Evolutionary conservation across 768 basidiomycete species (phyloP), one percentile per base, ranked within the genome.

Genomic region (Russula vinacea): DNA sequence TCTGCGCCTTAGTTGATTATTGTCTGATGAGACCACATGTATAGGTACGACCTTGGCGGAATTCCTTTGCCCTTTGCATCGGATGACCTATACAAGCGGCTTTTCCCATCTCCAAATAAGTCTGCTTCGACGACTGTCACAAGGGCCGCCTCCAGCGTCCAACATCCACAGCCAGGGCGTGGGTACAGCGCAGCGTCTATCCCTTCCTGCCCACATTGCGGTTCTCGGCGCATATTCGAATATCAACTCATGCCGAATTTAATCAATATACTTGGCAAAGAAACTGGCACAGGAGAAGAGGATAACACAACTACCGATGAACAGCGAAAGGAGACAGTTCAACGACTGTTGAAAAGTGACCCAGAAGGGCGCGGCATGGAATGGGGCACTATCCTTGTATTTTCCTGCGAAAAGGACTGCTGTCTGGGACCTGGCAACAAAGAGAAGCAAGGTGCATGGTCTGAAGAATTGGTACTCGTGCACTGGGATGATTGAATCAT

Each of bases 201-300:
- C 35, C 84, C 88, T 0, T 65, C 74, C 0, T 98, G 96, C 72
- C 79, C 85, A 2, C 70, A 76, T 16, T 98, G 96, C 76, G 76
- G 78, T 42, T 79, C 83, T 3, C 77, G 76, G 50, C 83, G 93
- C 17, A 82, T 88, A 24, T 98, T 97, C 73, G 96, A 98, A 73
- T 90, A 90, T 70, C 96, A 98, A 74, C 79, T 98, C 58, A 96
- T 95, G 86, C 96, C 96, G 2, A 92, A 94, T 72, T 77, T 98
- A 58, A 94, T 98, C 73, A 90, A 90, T 57, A 76, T 92, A 16
- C 78, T 97, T 16, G 77, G 80, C 56, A 71, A 73, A 67, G 72
- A 68, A 60, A 72, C 40, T 44, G 11, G 70, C 66, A 14, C 68
- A 69, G 42, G 62, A 67, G 11, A 19, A 50, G 49, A 65, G 65